Conservation (phyloP, 371 early-diverging fungal species). For the Syncephalastrum racemosum region DNA sequence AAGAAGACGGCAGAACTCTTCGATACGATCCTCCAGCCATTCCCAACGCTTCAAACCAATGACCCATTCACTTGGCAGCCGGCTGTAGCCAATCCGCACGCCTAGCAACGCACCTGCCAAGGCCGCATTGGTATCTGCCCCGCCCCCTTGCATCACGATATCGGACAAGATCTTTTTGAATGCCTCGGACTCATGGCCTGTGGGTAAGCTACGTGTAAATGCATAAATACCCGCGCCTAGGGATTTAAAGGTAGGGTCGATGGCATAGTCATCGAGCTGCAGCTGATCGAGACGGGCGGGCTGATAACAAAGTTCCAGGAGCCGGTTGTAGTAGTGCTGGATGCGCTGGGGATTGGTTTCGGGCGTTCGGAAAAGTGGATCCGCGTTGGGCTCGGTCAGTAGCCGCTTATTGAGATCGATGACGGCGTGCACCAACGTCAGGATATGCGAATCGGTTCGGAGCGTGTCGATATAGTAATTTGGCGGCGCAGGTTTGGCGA, state of each 20-base stretch:
- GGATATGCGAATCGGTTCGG: slow-evolving; percentile 34
- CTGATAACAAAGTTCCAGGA: slow-evolving; percentile 42
- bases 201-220: slow-evolving; percentile 44
- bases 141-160: slow-evolving; percentile 63
- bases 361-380: slow-evolving; percentile 43
- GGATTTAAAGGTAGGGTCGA: slow-evolving; percentile 60
- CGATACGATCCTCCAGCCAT: slow-evolving; percentile 49
- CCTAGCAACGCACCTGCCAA: slow-evolving; percentile 68
- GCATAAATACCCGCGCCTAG: slow-evolving; percentile 56
- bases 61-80: slow-evolving; percentile 58
- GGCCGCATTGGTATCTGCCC: slow-evolving; percentile 67
- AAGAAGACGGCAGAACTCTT: slow-evolving; percentile 46
- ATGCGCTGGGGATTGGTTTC: slow-evolving; percentile 39
- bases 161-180: slow-evolving; percentile 56
- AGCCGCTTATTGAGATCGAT: slow-evolving; percentile 54
- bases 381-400: slow-evolving; percentile 42
- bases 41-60: slow-evolving; percentile 52
- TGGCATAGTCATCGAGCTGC: slow-evolving; percentile 40
- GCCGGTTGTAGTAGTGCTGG: slow-evolving; percentile 29
- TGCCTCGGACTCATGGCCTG: slow-evolving; percentile 31
- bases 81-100: slow-evolving; percentile 52
- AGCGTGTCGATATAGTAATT: slow-evolving; percentile 24
- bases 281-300: slow-evolving; percentile 26
- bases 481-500: slow-evolving; percentile 9
- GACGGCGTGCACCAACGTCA: slow-evolving; percentile 43